These are phyloP conservation scores for Fusarium keratoplasticum DNA, from an alignment of 2,329 filamentous ascomycete genomes.

Conservation along the genomic window DNA sequence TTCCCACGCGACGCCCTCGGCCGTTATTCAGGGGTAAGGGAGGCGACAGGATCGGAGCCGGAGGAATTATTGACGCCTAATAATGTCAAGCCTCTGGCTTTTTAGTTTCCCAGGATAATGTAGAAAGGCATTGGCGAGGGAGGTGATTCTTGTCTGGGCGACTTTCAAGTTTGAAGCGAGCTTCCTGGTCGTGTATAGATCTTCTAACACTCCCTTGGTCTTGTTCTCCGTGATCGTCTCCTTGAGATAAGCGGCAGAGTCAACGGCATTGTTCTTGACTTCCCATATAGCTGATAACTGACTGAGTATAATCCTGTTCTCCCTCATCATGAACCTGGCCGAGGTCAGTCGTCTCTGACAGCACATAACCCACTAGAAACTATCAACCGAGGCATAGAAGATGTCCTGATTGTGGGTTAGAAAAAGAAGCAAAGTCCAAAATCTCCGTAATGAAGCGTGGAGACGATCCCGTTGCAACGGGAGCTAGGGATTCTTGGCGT, in stretches of 20 bases:
- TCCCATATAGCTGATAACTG: background rate
- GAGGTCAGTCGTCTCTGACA: background rate
- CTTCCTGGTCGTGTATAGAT: background rate
- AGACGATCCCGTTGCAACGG: background rate
- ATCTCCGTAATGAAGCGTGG: background rate
- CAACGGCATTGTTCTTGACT: background rate
- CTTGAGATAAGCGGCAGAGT: background rate
- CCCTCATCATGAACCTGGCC: background rate
- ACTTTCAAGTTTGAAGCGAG: background rate
- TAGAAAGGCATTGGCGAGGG: background rate
- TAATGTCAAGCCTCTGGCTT: background rate
- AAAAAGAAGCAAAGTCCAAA: background rate
- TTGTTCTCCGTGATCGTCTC: background rate
- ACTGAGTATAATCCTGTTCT: background rate
- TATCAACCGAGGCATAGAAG: background rate
- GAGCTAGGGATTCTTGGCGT: slow-evolving; percentile 3
- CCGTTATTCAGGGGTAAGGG: background rate
- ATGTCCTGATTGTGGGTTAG: background rate
- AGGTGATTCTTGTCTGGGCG: background rate
- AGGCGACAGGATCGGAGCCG: background rate
- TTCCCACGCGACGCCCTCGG: slow-evolving; percentile 12
- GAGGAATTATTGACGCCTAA: background rate
- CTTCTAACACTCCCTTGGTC: background rate
- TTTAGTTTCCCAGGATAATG: background rate
- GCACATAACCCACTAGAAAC: background rate